Evolutionary conservation across 192 early-diverging fungal genomes (phyloP), one percentile per base, ranked within the genome.

Genomic region (Geranomyces variabilis): DNA sequence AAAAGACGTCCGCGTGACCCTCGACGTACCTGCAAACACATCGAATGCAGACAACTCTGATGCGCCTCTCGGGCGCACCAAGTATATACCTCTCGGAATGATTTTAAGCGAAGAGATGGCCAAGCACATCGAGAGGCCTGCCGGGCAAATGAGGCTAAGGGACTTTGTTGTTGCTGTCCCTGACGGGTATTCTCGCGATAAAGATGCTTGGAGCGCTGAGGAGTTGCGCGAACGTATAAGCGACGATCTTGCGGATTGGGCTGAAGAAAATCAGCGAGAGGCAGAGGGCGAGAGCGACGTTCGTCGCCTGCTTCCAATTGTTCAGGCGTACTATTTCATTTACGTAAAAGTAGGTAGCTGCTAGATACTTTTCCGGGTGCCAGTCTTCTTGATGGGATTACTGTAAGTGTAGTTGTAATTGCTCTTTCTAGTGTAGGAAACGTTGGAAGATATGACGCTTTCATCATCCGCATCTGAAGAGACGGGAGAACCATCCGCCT

Each of bases 121-220:
- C 31, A 45, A 34, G 21, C 72, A 74, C n/a, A 21, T 72, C 26
- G 70, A 59, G 58, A 60, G 44, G 12, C 13, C 63, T 41, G 45
- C 44, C 28, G n/a, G 51, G 4, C 4, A 36, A 56, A 45, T 91
- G 34, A 82, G 81, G 34, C 75, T 91, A 13, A 90, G 89, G 45
- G 90, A 91, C 44, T 77, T 83, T 81, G 85, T 90, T 0, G 82
- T 86, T 1, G 80, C 86, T 13, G 89, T 91, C 1, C 90, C 90
- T 6, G 86, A 89, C 45, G 90, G 90, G 21, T 86, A 86, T 46
- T 76, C 86, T 0, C 63, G 73, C 21, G 44, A 69, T 44, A 61
- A 64, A 29, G 12, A 48, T 12, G 51, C 45, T 6, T 48, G 66
- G 10, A 41, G 19, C 15, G 44, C 59, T 12, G 77, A 78, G 5